phyloP scores from a whole-genome alignment of 2,329 filamentous ascomycete species.

The Trichoderma breve region DNA sequence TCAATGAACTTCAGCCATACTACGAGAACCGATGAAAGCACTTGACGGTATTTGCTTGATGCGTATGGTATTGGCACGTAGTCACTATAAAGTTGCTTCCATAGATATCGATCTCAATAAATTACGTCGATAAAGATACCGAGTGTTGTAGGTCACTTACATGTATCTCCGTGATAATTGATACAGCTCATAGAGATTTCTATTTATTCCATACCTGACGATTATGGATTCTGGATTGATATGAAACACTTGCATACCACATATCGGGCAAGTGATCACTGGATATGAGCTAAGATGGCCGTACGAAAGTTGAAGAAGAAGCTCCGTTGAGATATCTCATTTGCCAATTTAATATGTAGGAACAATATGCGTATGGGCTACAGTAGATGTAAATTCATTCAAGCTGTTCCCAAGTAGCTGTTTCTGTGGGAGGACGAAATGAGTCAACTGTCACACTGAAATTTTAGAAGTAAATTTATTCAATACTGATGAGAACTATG shows the following conservation, averaged over 20 bases:
- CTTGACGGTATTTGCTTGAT: not conserved
- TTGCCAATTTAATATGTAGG: not conserved
- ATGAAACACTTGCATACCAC: not conserved
- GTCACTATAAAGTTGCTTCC: not conserved
- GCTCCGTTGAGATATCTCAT: too few relatives aligned
- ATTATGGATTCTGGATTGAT: not conserved
- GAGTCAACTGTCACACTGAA: not conserved
- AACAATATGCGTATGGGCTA: not conserved
- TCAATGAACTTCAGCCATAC: conserved; percentile 7
- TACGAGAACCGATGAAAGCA: not conserved
- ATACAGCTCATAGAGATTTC: not conserved
- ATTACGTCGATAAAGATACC: not conserved
- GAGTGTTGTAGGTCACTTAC: not conserved
- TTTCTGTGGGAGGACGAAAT: accelerated
- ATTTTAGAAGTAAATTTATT: not conserved
- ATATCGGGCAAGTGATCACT: not conserved
- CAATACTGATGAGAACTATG: not conserved
- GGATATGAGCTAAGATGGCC: not conserved
- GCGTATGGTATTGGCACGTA: not conserved
- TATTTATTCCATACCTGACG: not conserved
- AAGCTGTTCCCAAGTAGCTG: not conserved
- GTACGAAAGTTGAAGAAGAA: not conserved
- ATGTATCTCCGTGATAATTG: not conserved
- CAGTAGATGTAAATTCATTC: not conserved
- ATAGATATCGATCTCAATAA: not conserved